Base-by-base conservation (phyloP, 176 grass and related monocot species). In the Bothriochloa decipiens region DNA sequence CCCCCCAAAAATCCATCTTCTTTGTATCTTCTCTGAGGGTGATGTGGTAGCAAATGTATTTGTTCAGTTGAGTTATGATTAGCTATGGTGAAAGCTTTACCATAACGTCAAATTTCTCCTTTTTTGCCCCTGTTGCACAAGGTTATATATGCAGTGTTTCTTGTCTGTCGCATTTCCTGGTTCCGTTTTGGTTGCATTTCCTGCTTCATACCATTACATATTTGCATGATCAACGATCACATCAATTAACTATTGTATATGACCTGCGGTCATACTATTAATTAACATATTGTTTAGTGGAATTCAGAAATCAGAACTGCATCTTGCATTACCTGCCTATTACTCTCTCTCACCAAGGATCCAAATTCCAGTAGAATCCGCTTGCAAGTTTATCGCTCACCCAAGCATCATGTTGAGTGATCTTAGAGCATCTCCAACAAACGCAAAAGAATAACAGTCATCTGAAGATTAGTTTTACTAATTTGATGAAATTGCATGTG, bases 1-100 rank as follows among this genome's bases (percentile, higher is more conserved):
- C 26, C 4, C 26, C 4, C 41, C 25, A 70, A 85, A 39, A 33
- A 23, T 68, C 13, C 23, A 22, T 74, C 79, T 18, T 74, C 79
- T 18, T 69, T 69, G 29, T 79, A 50, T 60, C 57, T 23, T 57
- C 73, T 37, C 47, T 74, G 47, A 46, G 55, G 65, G 33, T 74
- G 60, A 9, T 83, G 58, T 78, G 82, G 68, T 43, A 70, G 79
- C 78, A 50, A 47, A 61, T 52, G 49, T 70, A 50, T 69, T 39
- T 62, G 61, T 84, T 60, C 69, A 25, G 70, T 76, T 75, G 5
- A 79, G 81, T 23, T 82, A 83, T 79, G 29, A 32, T 32, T 32
- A 32, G 69, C 15, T 40, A 20, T 83, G 58, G 60, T 74, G 74
- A 10, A 86, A 57, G 25, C 41, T 71, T 42, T 36, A 37, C 39